phyloP scores from a whole-genome alignment of 345 rosid genomes.

The Fremontodendron californicum region DNA sequence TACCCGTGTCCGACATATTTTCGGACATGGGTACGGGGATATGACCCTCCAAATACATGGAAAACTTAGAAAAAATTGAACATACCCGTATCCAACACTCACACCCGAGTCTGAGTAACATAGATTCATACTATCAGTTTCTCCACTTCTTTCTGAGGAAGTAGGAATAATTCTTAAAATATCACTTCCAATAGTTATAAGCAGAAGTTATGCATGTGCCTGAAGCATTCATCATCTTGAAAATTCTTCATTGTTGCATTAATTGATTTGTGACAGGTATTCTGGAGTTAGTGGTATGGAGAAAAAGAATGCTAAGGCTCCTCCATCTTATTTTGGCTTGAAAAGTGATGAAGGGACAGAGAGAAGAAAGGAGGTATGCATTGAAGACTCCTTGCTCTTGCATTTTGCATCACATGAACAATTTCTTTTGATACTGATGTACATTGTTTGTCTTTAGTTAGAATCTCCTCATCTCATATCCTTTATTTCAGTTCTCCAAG shows the following conservation, averaged over 20 bases:
- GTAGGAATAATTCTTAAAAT: background rate
- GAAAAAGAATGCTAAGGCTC: conserved; percentile 43
- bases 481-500: conserved; percentile 30
- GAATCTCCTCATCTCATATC: background rate
- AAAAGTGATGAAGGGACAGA: conserved; percentile 34
- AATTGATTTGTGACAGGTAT: conserved; percentile 32
- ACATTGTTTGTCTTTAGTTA: background rate
- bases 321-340: conserved; percentile 39
- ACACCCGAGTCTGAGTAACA: no score
- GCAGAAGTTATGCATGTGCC: background rate
- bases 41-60: no score
- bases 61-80: no score
- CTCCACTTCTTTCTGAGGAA: background rate
- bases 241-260: conserved; percentile 9
- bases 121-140: background rate
- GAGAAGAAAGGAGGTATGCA: conserved; percentile 44
- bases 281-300: conserved; percentile 30
- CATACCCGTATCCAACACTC: no score
- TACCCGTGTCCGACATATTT: no score
- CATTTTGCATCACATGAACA: background rate
- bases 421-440: conserved; percentile 7
- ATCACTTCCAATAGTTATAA: background rate
- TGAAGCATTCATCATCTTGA: background rate
- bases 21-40: no score
- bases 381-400: conserved; percentile 6